Percentiles rank a stretch among this genome's conserved stretches.
phyloP scores from a whole-genome alignment of 1,284 basidiomycete species.

The Ustilago bromivora region DNA sequence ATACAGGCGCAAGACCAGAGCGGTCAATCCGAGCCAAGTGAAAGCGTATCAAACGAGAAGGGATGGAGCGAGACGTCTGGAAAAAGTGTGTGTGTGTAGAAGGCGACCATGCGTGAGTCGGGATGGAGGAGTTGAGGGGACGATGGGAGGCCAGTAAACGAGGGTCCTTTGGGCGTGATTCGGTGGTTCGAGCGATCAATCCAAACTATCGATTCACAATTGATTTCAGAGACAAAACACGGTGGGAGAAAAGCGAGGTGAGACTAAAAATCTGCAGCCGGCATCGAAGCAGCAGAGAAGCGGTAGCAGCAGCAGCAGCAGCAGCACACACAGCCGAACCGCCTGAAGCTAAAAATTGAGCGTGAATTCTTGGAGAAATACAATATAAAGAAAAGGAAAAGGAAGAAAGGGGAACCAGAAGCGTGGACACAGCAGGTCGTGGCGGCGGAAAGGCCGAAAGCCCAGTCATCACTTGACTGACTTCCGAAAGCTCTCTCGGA shows the following conservation, averaged over 20 bases:
- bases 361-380: background rate
- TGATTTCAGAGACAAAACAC: background rate
- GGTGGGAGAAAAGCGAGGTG: background rate
- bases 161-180: background rate
- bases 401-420: background rate
- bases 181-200: constrained; percentile 1
- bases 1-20: background rate
- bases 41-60: background rate
- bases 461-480: background rate
- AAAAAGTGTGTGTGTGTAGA: background rate
- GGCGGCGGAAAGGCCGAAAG: background rate
- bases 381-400: background rate
- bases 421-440: constrained; percentile 5
- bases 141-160: background rate
- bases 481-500: constrained; percentile 1
- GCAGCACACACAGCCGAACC: background rate
- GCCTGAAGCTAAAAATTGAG: constrained; percentile 3
- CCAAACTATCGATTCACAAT: background rate
- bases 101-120: background rate
- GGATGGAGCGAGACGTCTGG: background rate
- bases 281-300: background rate
- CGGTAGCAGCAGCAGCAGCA: too few relatives aligned
- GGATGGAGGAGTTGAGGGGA: background rate
- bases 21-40: background rate
- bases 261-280: background rate